Evolutionary conservation across 2,329 filamentous ascomycete species (phyloP).

Genomic region (Alternaria rosae): DNA sequence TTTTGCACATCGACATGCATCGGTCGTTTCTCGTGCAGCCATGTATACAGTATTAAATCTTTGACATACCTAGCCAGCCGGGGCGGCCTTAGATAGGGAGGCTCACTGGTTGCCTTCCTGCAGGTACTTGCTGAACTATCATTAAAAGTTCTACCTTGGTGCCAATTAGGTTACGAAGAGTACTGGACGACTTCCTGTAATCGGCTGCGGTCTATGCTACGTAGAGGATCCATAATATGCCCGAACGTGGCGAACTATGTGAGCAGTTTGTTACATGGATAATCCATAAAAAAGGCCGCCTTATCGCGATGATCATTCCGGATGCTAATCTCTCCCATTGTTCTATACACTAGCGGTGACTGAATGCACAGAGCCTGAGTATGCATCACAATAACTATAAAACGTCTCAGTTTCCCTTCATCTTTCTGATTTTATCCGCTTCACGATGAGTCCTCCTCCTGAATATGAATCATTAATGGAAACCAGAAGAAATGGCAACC

Average conservation of each 20-base stretch:
- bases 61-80: neutral
- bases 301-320: neutral
- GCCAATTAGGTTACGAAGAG: neutral
- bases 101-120: neutral
- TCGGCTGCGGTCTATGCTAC: neutral
- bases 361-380: too few species aligned
- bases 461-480: too few species aligned
- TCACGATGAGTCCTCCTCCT: too few species aligned
- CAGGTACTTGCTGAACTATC: neutral
- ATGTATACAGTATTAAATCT: neutral
- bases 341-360: neutral
- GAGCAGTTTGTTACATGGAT: neutral
- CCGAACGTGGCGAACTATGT: neutral
- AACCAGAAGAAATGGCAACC: too few species aligned
- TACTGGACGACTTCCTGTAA: neutral
- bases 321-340: neutral
- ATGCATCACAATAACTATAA: too few species aligned
- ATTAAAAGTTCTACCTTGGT: neutral
- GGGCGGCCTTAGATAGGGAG: neutral
- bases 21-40: neutral
- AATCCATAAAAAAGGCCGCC: slow-evolving; percentile 1
- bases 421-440: too few species aligned
- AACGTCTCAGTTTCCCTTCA: too few species aligned
- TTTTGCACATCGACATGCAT: neutral
- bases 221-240: neutral